These are phyloP conservation scores for Oenanthe sinensis DNA, from an alignment of 129 eudicot genomes.

Conservation along the genomic window DNA sequence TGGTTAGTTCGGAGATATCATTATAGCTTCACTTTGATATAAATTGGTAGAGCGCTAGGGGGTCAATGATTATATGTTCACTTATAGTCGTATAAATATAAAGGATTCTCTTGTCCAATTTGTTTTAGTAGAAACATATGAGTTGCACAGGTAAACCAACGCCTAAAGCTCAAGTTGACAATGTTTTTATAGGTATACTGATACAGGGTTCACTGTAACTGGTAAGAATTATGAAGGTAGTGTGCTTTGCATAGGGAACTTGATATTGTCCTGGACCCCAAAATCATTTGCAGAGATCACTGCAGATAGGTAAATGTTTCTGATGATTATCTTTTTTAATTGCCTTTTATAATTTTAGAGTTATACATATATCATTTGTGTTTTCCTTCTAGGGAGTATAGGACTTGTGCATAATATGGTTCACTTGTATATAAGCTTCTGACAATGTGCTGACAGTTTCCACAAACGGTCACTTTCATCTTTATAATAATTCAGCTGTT, in stretches of 20 bases:
- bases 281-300: slow-evolving; percentile 68
- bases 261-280: slow-evolving; percentile 85
- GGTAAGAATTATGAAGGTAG: slow-evolving; percentile 89
- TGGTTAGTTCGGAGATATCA: not conserved
- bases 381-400: not conserved
- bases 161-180: not conserved
- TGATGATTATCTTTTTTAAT: not conserved
- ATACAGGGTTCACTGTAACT: slow-evolving; percentile 80
- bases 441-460: not conserved
- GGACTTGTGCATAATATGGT: not conserved
- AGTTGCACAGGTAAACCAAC: not conserved
- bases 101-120: not conserved
- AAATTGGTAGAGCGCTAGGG: not conserved
- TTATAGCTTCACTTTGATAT: not conserved
- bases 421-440: not conserved
- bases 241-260: slow-evolving; percentile 75
- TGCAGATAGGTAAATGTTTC: slow-evolving; percentile 49
- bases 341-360: not conserved
- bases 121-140: not conserved
- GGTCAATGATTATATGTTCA: not conserved
- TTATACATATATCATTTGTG: not conserved
- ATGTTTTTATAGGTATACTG: slow-evolving; percentile 53
- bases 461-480: not conserved
- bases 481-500: not conserved
- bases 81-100: not conserved